These are phyloP conservation scores for Fraxinus velutina DNA, from an alignment of 305 asterid species.

Conservation along the genomic window DNA sequence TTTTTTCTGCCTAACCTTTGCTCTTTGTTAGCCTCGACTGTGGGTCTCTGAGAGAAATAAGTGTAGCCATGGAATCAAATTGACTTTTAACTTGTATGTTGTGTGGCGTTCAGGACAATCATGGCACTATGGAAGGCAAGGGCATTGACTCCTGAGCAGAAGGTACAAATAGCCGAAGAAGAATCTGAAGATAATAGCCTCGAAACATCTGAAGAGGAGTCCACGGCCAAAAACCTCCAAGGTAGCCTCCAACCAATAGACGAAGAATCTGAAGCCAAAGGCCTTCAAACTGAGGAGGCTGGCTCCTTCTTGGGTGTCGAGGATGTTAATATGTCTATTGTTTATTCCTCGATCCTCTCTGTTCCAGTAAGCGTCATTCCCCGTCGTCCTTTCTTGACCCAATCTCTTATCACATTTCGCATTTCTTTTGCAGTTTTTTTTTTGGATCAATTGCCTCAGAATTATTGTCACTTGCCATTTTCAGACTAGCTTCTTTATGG, in stretches of 20 bases:
- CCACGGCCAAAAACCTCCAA: slow-evolving; percentile 40
- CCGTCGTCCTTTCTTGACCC: not conserved
- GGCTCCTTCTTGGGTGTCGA: slow-evolving; percentile 64
- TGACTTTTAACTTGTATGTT: not conserved
- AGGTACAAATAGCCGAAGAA: slow-evolving; percentile 76
- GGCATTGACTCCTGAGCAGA: slow-evolving; percentile 89
- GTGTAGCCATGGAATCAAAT: not conserved
- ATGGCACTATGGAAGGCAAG: slow-evolving; percentile 93
- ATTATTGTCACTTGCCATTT: slow-evolving; percentile 21
- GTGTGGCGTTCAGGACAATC: slow-evolving; percentile 59
- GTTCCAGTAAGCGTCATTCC: slow-evolving; percentile 62
- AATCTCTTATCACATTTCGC: not conserved
- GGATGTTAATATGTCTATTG: slow-evolving; percentile 68
- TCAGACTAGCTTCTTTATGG: slow-evolving; percentile 85
- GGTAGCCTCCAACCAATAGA: slow-evolving; percentile 41
- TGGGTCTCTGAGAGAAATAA: not conserved
- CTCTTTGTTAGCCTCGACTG: not conserved
- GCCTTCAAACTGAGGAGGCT: slow-evolving; percentile 61
- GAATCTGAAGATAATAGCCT: slow-evolving; percentile 60
- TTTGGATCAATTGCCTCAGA: not conserved
- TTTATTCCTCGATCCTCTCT: slow-evolving; percentile 70
- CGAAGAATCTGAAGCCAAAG: slow-evolving; percentile 63
- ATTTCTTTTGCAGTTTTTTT: not conserved
- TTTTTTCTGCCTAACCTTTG: not conserved
- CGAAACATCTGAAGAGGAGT: slow-evolving; percentile 64